Base-by-base conservation (phyloP, 257 asterid genomes). In the Solanum pennellii region DNA sequence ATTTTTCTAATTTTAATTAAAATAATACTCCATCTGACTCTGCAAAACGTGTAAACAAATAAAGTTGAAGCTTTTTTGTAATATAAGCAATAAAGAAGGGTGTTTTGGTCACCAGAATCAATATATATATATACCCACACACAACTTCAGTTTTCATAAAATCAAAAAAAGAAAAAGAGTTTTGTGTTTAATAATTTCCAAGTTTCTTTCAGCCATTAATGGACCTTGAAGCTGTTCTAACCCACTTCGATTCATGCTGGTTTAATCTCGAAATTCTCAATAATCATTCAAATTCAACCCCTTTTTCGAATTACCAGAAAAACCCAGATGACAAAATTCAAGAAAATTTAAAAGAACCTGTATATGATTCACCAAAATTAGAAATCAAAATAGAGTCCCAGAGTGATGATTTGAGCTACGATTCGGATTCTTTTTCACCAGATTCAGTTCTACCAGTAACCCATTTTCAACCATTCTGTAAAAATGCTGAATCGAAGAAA, bases 171-270 rank as follows among this genome's bases (percentile, higher is more conserved):
- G 3, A 5, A 14, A 8, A 47, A 2, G 3, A 35, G 5, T 13
- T 7, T 4, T 13, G 10, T 84, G 76, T 60, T 23, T 14, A 9
- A 59, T 52, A 18, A 27, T 13, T 83, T 37, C 23, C 52, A 7
- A 33, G 21, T 41, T 35, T 37, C 18, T 90, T 47, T 12, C 45
- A 23, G 85, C 82, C 87, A 41, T 39, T 41, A 16, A 92, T 92
- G 95, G 92, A 93, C 69, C 89, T 89, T 13, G 93, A 92, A 41
- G 91, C 87, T 21, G 41, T 92, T 31, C 85, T 92, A 37, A 76
- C 75, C 69, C 93, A 90, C 83, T 87, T 92, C 33, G 93, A 92
- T 84, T 84, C 87, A 2, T 84, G 60, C 74, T 91, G 97, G 97
- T 93, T 90, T 82, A 49, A 65, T 25, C 85, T n/a, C 25, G 85